Evolutionary conservation across 345 rosid species (phyloP).

Genomic region (Eucalyptus marginata): DNA sequence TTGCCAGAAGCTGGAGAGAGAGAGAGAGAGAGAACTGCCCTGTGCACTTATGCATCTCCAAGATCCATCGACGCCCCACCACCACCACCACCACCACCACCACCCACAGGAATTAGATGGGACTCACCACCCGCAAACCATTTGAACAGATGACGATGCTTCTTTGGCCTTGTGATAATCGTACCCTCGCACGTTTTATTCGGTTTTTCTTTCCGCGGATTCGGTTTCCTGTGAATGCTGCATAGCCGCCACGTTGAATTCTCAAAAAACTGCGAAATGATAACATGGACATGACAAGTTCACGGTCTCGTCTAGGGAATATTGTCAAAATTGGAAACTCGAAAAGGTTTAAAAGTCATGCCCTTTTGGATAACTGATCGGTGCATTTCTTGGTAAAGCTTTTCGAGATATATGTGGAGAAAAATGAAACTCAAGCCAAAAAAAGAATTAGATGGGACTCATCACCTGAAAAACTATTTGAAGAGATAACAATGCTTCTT

Average conservation of each 20-base stretch:
- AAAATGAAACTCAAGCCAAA: not conserved
- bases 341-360: not conserved
- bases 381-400: too few relatives aligned
- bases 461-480: too few relatives aligned
- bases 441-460: too few relatives aligned
- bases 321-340: not conserved
- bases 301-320: accelerated
- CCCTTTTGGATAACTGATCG: too few relatives aligned
- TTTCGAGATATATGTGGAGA: not conserved
- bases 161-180: too few relatives aligned
- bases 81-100: not conserved
- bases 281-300: not conserved
- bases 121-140: not conserved
- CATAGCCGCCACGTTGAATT: not conserved
- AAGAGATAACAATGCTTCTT: too few relatives aligned
- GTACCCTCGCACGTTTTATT: not conserved
- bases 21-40: not conserved
- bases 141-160: not conserved
- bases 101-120: not conserved
- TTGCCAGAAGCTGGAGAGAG: not conserved
- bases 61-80: too few relatives aligned
- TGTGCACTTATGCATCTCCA: too few relatives aligned
- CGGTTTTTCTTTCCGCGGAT: not conserved
- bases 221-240: not conserved
- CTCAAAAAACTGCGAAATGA: not conserved